Percentiles rank a stretch among this genome's conserved stretches.
phyloP scores from a whole-genome alignment of 2,329 filamentous ascomycete species.

The Cadophora luteo-olivacea region DNA sequence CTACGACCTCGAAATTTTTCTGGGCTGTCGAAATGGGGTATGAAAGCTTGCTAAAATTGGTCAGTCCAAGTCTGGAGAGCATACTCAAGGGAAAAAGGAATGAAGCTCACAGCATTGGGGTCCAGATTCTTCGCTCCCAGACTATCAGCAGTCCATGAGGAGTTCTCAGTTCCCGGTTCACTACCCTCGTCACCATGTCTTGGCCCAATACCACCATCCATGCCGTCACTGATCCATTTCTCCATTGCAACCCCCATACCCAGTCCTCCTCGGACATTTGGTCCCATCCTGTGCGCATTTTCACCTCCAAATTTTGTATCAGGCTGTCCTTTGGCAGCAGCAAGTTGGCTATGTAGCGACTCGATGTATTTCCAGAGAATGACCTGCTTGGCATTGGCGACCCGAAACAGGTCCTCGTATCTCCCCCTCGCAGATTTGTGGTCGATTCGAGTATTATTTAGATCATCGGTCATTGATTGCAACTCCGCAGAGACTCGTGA shows the following conservation, averaged over 20 bases:
- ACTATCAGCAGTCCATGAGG: slow-evolving; percentile 3
- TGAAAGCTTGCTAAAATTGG: not conserved
- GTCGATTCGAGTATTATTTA: slow-evolving; percentile 14
- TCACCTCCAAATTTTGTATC: not conserved
- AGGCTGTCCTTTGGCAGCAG: not conserved
- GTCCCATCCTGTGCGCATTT: not conserved
- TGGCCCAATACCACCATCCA: not conserved
- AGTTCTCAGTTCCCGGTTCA: not conserved
- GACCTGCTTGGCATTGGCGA: slow-evolving; percentile 23
- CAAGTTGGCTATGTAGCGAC: not conserved
- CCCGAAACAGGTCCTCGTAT: slow-evolving; percentile 18
- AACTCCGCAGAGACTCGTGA: not conserved
- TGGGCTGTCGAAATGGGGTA: not conserved
- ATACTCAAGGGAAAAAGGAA: not conserved
- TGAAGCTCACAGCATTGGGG: slow-evolving; percentile 2
- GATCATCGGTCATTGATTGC: slow-evolving; percentile 4
- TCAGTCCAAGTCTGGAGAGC: not conserved
- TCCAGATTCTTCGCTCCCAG: not conserved
- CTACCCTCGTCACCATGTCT: not conserved
- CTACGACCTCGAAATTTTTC: not conserved
- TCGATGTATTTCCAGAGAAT: slow-evolving; percentile 31
- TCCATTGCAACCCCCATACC: slow-evolving; percentile 16
- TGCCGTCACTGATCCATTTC: slow-evolving; percentile 17
- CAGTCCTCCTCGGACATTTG: not conserved
- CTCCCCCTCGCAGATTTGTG: slow-evolving; percentile 2